Evolutionary conservation across 805 yeast genomes (phyloP), one percentile per base, ranked within the genome.

Genomic region (Maudiozyma serrabonitensis): DNA sequence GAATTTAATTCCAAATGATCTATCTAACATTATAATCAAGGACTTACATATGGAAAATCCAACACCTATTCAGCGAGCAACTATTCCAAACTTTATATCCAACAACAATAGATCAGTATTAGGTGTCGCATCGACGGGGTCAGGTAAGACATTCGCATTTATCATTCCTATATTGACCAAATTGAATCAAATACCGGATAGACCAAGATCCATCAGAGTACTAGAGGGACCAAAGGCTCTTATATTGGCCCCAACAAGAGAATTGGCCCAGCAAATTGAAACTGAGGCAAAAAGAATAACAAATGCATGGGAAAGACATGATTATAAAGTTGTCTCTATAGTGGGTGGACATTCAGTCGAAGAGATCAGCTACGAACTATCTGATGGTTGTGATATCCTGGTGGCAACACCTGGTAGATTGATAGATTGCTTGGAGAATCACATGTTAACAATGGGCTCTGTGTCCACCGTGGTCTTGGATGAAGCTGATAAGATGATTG

Each of bases 401-500:
- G 87, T 91, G 40, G 98, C 96, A 0, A 91, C 99, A 0, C 98
- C 99, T 0, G 99, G 99, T 6, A 71, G 98, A 52, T 69, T 91
- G 43, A 75, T 88, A 12, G 99, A 91, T 59, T 80, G 89, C 52
- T 54, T 90, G 16, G 88, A 84, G 49, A 71, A 84, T 47, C 79
- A 80, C n/a, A 69, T 84, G 19, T 52, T 89, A 2, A 75, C 75
- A 1, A 67, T 90, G 34, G 70, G 69, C 39, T 78, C 79, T 51
- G 79, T 95, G 53, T 75, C 75, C 52, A 84, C 80, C 52, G 67
- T 91, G 21, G 82, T 87, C 1, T 74, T 90, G 71, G 99, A 91
- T 69, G 99, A 91, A 67, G 96, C 96, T 1, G 99, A 91, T 66
- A 74, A 90, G 56, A 91, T 91, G 98, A 81, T 91, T 41, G 96